These are phyloP conservation scores for Russula lepida DNA, from an alignment of 768 basidiomycete species.

Conservation along the genomic window DNA sequence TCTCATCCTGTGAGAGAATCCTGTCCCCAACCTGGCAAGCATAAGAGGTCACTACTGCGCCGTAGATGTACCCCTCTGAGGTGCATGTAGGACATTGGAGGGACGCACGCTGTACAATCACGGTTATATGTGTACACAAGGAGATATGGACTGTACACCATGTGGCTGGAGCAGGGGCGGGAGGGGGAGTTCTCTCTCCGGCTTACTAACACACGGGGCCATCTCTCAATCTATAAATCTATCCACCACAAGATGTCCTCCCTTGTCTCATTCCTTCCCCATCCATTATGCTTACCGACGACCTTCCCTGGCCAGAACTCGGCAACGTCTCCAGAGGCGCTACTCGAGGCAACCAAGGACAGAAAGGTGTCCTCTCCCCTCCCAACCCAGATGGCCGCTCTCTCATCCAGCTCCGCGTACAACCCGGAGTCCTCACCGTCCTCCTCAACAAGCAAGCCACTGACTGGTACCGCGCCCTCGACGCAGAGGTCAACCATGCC, in stretches of 20 bases:
- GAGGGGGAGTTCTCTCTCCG: background rate
- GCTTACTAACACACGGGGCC: background rate
- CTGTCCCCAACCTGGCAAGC: background rate
- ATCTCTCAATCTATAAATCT: conserved; percentile 11
- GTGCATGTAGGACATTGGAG: too few relatives aligned
- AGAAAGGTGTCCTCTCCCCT: conserved; percentile 68
- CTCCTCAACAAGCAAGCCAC: conserved; percentile 65
- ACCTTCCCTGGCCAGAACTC: conserved; percentile 80
- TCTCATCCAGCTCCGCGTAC: conserved; percentile 70
- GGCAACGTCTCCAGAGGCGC: conserved; percentile 81
- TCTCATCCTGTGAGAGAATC: background rate
- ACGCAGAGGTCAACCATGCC: conserved; percentile 69
- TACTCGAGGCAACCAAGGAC: conserved; percentile 78
- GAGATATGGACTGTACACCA: too few relatives aligned
- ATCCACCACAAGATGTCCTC: background rate
- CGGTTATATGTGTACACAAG: too few relatives aligned
- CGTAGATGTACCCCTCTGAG: too few relatives aligned
- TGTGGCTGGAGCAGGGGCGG: too few relatives aligned
- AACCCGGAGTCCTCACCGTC: conserved; percentile 74
- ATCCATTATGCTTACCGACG: conserved; percentile 46
- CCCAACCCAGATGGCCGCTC: conserved; percentile 70
- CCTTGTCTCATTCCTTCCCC: conserved; percentile 5
- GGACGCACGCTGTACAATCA: too few relatives aligned
- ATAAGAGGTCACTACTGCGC: background rate
- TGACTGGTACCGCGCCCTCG: conserved; percentile 76